Conservation (phyloP, 1,284 basidiomycete genomes). For the Ganoderma sinense region DNA sequence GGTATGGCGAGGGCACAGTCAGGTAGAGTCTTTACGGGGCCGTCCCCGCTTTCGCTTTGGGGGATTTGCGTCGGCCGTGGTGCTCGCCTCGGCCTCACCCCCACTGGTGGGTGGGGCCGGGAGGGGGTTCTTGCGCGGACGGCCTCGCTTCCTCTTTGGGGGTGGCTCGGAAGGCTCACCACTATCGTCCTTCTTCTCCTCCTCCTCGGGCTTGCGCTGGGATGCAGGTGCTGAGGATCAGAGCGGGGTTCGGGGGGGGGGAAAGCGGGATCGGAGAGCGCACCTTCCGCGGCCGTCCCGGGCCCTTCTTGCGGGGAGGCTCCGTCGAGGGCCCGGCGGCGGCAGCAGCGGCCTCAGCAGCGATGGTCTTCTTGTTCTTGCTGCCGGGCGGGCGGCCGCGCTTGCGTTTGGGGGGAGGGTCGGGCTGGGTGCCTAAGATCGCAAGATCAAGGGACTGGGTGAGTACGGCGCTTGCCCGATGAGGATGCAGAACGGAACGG, state of each 20-base stretch:
- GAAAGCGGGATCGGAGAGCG: conserved; percentile 29
- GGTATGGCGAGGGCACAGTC: conserved; percentile 14
- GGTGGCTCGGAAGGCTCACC: conserved; percentile 48
- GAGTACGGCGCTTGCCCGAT: conserved; percentile 37
- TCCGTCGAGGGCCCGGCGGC: conserved; percentile 40
- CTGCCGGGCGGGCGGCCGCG: conserved; percentile 83
- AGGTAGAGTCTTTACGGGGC: conserved; percentile 63
- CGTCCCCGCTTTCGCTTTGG: conserved; percentile 75
- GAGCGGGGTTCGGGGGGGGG: conserved; percentile 6
- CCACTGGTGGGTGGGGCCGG: conserved; percentile 46
- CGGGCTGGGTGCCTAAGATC: conserved; percentile 31
- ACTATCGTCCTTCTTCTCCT: conserved; percentile 45
- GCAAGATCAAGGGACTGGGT: conserved; percentile 31
- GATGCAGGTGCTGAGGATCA: conserved; percentile 29
- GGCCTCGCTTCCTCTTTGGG: conserved; percentile 71
- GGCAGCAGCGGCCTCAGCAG: conserved; percentile 47
- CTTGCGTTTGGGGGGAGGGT: conserved; percentile 63
- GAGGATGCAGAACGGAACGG: conserved; percentile 31
- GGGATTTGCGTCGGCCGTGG: conserved; percentile 33
- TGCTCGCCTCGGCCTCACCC: conserved; percentile 42
- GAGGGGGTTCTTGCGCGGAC: conserved; percentile 75
- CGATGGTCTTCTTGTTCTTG: conserved; percentile 75
- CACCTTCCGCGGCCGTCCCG: conserved; percentile 81
- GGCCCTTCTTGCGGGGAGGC: conserved; percentile 52
- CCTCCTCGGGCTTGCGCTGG: conserved; percentile 62